These are phyloP conservation scores for Mycena kentingensis DNA, from an alignment of 768 basidiomycete species.

Conservation along the genomic window DNA sequence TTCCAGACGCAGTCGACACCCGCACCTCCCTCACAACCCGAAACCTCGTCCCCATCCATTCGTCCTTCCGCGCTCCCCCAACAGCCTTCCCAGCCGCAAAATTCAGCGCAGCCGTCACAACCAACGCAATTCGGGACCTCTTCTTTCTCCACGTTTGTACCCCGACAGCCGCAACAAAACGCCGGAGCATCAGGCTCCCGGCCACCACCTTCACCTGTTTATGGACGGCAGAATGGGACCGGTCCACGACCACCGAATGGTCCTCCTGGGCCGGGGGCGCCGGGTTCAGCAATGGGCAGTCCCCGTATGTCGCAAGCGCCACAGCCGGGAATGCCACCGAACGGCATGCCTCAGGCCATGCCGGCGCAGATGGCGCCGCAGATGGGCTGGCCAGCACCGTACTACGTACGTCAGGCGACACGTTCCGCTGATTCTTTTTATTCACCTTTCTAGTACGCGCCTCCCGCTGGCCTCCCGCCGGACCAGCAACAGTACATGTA, in stretches of 20 bases:
- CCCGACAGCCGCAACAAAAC: constrained; percentile 44
- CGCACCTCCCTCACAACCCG: constrained; percentile 53
- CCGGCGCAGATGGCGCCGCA: constrained; percentile 43
- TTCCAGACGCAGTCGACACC: constrained; percentile 58
- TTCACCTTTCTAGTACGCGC: constrained; percentile 9
- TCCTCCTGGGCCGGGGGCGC: constrained; percentile 54
- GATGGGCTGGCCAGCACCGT: constrained; percentile 44
- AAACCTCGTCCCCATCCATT: constrained; percentile 59
- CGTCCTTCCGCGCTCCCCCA: constrained; percentile 56
- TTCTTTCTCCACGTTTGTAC: constrained; percentile 52
- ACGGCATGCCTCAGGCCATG: constrained; percentile 34
- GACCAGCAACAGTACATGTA: constrained; percentile 52
- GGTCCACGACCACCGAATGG: constrained; percentile 59
- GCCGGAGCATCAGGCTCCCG: constrained; percentile 48
- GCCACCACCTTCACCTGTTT: constrained; percentile 69
- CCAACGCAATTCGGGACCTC: constrained; percentile 44
- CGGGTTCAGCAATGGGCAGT: constrained; percentile 59
- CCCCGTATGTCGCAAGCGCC: constrained; percentile 63
- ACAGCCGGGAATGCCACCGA: constrained; percentile 54
- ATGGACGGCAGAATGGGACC: constrained; percentile 62
- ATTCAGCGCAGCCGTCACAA: constrained; percentile 42
- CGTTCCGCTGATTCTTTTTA: constrained; percentile 4
- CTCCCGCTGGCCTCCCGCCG: constrained; percentile 44
- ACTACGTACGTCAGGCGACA: constrained; percentile 54
- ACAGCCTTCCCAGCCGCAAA: constrained; percentile 36